Evolutionary conservation across 495 filamentous ascomycete genomes (phyloP).

Genomic region (Aspergillus ostianus): DNA sequence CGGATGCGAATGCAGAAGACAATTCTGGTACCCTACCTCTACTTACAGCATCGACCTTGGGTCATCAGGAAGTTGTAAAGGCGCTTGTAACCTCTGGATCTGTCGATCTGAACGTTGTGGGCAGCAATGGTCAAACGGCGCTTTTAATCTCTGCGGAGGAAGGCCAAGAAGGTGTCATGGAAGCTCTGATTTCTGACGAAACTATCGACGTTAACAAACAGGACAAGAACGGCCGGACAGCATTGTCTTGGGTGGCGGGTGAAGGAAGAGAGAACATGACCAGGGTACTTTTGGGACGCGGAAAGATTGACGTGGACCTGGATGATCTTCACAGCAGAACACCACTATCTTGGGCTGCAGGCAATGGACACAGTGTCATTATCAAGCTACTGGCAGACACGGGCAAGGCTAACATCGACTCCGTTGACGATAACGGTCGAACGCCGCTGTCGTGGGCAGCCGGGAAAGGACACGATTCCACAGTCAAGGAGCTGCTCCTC

Average conservation of each 20-base stretch:
- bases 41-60: not conserved
- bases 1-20: not conserved
- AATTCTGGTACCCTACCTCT: not conserved
- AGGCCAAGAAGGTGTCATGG: not conserved
- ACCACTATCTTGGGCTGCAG: conserved; percentile 20
- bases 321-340: conserved; percentile 12
- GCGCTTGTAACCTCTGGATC: not conserved
- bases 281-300: not conserved
- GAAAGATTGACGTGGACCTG: not conserved
- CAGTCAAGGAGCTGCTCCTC: conserved; percentile 25
- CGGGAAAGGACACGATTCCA: conserved; percentile 23
- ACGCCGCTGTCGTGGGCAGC: conserved; percentile 37
- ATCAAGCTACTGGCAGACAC: conserved; percentile 9
- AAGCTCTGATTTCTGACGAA: not conserved
- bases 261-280: not conserved
- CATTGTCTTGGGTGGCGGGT: not conserved
- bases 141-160: not conserved
- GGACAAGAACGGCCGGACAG: not conserved
- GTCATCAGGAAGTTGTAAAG: not conserved
- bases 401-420: not conserved
- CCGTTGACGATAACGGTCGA: conserved; percentile 12
- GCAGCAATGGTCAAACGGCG: not conserved
- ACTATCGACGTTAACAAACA: not conserved
- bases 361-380: conserved; percentile 9
- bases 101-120: not conserved